Evolutionary conservation across 495 filamentous ascomycete species (phyloP).

Genomic region (Apodospora peruviana): DNA sequence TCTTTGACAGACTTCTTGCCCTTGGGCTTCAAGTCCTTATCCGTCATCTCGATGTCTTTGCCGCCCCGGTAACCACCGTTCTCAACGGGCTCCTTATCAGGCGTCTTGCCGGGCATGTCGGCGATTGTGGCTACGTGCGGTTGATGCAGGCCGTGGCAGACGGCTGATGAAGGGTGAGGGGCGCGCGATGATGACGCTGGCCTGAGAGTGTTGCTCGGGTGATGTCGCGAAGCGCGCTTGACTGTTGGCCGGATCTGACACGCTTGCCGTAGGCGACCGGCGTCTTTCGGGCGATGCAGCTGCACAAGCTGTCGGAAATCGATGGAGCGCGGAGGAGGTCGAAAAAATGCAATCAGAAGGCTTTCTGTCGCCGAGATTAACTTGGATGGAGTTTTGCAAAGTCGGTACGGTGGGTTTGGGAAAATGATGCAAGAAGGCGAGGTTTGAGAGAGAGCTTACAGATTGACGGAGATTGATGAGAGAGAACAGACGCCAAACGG

Average conservation of each 20-base stretch:
- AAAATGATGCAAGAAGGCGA: constrained; percentile 5
- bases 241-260: constrained; percentile 9
- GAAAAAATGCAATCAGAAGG: not conserved
- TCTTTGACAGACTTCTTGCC: constrained; percentile 57
- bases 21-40: constrained; percentile 63
- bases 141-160: constrained; percentile 9
- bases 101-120: constrained; percentile 59
- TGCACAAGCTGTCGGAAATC: not conserved
- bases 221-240: constrained; percentile 26
- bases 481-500: constrained; percentile 19
- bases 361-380: not conserved
- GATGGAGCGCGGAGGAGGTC: not conserved
- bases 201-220: too few species aligned
- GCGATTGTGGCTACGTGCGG: constrained; percentile 15
- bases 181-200: constrained; percentile 12
- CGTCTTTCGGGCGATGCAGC: not conserved
- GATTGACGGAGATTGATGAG: constrained; percentile 16
- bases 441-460: constrained; percentile 22
- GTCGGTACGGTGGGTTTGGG: constrained; percentile 3
- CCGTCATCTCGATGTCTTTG: constrained; percentile 78
- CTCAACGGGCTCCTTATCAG: constrained; percentile 66
- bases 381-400: not conserved
- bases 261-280: not conserved
- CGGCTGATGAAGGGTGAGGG: constrained; percentile 17
- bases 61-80: constrained; percentile 70